Evolutionary conservation across 345 rosid species (phyloP), one percentile per base, ranked within the genome.

Genomic region (Syzygium aromaticum): DNA sequence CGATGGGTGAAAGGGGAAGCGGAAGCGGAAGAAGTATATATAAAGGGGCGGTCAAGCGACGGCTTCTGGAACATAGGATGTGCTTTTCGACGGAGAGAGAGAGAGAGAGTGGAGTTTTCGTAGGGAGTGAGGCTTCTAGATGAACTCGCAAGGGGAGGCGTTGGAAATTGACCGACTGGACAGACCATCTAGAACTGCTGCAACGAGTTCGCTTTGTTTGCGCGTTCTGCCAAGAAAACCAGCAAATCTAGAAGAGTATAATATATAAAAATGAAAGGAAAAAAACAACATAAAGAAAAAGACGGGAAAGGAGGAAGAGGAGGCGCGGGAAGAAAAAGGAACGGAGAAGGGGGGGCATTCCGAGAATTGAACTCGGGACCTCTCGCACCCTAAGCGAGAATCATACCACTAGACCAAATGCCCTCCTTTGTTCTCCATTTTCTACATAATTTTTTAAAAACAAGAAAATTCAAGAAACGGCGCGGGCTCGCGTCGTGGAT

Each of bases 331-430:
- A 17, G 5, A 1, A 10, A 8, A 30, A 33, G 19, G 33, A 13
- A 13, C 0, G 10, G 46, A 7, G 64, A 11, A 59, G 5, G 22
- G 21, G 93, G 93, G 92, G 93, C 91, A 93, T 92, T 95, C 94
- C 94, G 94, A 95, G 94, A 93, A 92, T 95, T 92, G 96, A 92
- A 92, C 95, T 94, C 94, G 93, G 93, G 95, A 93, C 95, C 94
- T 94, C 95, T 95, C 92, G 94, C 93, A 94, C 95, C 95, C 94
- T 92, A 96, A 96, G 95, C 98, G 95, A 95, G 96, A 94, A 95
- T 94, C 94, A 93, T 94, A 90, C 95, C 97, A 94, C 96, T 94
- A 94, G 95, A 94, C 97, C 98, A 95, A 96, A 92, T 90, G 96
- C 96, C 96, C 96, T n/a, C 3, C 12, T 59, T 5, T 6, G 46